These are phyloP conservation scores for Neurospora sp. DNA, from an alignment of 2,329 filamentous ascomycete species.

Conservation along the genomic window DNA sequence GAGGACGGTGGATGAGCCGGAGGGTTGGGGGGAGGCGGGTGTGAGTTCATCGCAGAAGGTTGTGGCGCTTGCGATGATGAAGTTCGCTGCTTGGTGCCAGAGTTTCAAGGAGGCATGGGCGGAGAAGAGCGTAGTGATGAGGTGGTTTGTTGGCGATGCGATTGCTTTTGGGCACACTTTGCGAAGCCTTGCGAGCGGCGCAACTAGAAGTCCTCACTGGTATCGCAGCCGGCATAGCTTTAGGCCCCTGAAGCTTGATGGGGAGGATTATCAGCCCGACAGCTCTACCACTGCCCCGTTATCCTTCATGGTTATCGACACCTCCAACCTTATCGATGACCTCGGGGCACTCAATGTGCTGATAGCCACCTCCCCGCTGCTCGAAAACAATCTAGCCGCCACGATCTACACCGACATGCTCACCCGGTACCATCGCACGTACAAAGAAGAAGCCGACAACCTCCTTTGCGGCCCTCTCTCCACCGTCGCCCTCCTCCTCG, in stretches of 20 bases:
- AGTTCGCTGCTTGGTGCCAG: background rate
- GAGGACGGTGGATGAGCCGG: background rate
- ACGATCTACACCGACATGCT: conserved; percentile 40
- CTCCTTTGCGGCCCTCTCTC: conserved; percentile 35
- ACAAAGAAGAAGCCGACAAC: conserved; percentile 16
- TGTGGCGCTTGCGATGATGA: background rate
- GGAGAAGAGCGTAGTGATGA: background rate
- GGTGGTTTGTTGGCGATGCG: background rate
- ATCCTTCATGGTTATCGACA: conserved; percentile 48
- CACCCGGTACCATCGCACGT: conserved; percentile 17
- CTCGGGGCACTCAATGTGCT: conserved; percentile 36
- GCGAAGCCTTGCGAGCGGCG: conserved; percentile 19
- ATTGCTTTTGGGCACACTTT: conserved; percentile 44
- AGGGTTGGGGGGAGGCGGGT: background rate
- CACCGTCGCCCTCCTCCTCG: conserved; percentile 40
- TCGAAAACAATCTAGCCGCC: conserved; percentile 33
- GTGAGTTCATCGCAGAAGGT: background rate
- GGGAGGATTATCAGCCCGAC: conserved; percentile 7
- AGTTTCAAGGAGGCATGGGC: background rate
- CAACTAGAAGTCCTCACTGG: background rate
- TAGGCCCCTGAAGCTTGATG: background rate
- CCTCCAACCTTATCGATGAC: conserved; percentile 35
- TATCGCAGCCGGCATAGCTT: background rate
- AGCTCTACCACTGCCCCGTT: background rate
- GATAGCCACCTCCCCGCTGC: conserved; percentile 34